Percentiles rank a stretch among this genome's conserved stretches.
These are phyloP conservation scores for Saturnispora quitensis DNA, from an alignment of 805 yeast genomes.

Conservation along the genomic window DNA sequence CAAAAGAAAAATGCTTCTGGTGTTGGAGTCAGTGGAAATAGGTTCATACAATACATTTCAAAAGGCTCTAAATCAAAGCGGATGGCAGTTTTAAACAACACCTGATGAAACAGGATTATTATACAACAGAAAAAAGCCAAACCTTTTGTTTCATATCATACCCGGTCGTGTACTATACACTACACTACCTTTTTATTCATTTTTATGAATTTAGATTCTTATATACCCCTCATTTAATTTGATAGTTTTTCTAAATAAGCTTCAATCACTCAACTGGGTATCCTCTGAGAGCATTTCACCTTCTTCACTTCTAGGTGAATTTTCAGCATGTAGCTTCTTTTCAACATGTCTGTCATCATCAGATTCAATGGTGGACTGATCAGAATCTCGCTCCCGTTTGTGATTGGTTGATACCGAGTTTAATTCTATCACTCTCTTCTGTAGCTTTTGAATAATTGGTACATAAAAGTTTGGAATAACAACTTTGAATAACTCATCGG, in stretches of 20 bases:
- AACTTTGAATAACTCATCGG: background rate
- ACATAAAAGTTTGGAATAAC: conserved; percentile 3
- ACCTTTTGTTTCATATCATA: background rate
- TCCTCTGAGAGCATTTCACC: conserved; percentile 1
- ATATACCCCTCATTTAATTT: background rate
- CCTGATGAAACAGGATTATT: background rate
- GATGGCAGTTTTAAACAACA: background rate
- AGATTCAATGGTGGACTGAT: background rate
- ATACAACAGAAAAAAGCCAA: background rate
- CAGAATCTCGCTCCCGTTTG: background rate
- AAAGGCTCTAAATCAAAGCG: conserved; percentile 9
- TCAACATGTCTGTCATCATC: background rate
- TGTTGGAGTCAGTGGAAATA: conserved; percentile 4
- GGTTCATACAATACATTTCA: conserved; percentile 7
- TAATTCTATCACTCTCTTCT: background rate
- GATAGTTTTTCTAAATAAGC: background rate
- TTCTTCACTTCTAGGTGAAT: background rate
- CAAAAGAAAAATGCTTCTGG: conserved; percentile 1
- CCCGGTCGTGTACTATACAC: background rate
- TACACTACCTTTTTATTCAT: background rate
- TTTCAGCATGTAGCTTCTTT: background rate
- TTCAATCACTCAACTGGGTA: background rate
- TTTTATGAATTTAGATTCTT: background rate
- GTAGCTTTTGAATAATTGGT: conserved; percentile 3
- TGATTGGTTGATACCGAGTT: background rate